Percentiles rank a stretch among this genome's conserved stretches.
Conservation (phyloP, 2,329 filamentous ascomycete genomes). For the Penicillium sp. region DNA sequence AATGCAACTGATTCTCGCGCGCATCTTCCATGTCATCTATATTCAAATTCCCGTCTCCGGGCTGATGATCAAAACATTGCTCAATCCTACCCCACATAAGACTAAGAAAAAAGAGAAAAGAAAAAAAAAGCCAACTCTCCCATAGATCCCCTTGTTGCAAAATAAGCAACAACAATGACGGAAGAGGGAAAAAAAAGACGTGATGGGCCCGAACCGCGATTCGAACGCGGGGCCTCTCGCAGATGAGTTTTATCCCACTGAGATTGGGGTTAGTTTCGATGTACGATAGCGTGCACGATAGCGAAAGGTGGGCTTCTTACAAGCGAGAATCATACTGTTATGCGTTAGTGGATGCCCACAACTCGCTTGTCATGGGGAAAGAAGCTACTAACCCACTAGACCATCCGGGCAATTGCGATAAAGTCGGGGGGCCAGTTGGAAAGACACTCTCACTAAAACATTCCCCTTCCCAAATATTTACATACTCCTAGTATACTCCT, state of each 20-base stretch:
- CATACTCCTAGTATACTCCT: no score
- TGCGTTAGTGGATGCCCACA: neutral
- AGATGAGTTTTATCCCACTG: conserved; percentile 3
- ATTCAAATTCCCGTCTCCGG: no score
- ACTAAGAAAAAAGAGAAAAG: no score
- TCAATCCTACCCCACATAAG: no score
- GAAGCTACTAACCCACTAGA: conserved; percentile 1
- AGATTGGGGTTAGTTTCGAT: neutral
- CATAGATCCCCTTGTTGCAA: no score
- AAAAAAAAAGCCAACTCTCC: no score
- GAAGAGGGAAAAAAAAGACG: neutral
- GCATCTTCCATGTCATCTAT: no score
- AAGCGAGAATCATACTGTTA: conserved; percentile 4
- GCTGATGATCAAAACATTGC: no score
- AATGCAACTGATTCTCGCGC: no score
- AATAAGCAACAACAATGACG: no score
- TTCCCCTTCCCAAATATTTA: no score
- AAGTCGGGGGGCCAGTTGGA: neutral
- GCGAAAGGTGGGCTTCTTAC: neutral
- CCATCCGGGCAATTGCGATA: conserved; percentile 1
- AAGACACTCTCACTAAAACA: neutral
- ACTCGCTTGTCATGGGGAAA: neutral
- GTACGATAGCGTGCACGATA: neutral
- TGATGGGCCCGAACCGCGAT: conserved; percentile 1
- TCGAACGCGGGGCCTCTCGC: conserved; percentile 4